These are phyloP conservation scores for Mycena epipterygia DNA, from an alignment of 768 basidiomycete genomes.

Conservation along the genomic window DNA sequence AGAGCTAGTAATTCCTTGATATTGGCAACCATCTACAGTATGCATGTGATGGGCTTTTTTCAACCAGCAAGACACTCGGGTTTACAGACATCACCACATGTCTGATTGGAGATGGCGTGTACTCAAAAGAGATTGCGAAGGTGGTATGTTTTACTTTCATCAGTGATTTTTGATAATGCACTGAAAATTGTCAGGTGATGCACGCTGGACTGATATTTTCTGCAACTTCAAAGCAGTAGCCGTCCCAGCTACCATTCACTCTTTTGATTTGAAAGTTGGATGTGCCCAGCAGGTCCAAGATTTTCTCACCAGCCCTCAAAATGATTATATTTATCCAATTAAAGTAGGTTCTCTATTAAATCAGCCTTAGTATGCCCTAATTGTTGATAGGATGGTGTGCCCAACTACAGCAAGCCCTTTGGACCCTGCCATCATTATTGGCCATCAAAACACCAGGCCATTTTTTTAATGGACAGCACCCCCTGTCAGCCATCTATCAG, in stretches of 20 bases:
- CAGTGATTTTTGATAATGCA: too few species aligned
- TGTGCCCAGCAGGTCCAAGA: neutral
- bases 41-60: neutral
- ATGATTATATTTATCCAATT: constrained; percentile 6
- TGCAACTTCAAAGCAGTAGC: neutral
- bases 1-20: too few species aligned
- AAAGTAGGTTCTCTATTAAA: neutral
- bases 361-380: neutral
- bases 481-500: neutral
- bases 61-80: neutral
- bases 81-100: neutral
- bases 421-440: neutral
- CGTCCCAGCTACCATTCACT: neutral
- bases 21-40: neutral
- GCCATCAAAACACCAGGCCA: constrained; percentile 1
- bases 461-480: neutral
- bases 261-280: constrained; percentile 4
- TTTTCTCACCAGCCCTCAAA: neutral
- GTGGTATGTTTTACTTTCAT: too few species aligned
- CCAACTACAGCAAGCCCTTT: constrained; percentile 4
- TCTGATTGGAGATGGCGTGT: neutral
- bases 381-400: neutral
- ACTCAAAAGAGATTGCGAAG: constrained; percentile 2
- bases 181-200: too few species aligned
- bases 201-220: neutral